phyloP scores from a whole-genome alignment of 352 stramenopile species.

The Phytophthora hybrid region DNA sequence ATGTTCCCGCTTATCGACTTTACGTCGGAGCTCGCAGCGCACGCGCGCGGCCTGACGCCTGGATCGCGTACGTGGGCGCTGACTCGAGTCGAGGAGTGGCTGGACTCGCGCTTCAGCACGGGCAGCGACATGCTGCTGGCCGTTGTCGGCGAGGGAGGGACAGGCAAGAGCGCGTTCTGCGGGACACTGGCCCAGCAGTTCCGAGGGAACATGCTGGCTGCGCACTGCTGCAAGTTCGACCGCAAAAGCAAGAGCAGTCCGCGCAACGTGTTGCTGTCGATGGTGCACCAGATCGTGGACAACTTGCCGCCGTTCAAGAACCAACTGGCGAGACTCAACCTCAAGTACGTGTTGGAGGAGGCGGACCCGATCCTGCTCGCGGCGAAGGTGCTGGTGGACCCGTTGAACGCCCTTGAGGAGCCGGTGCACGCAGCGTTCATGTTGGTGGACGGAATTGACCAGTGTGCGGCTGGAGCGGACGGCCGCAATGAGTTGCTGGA shows the following conservation, averaged over 20 bases:
- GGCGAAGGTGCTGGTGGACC: slow-evolving; percentile 80
- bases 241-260: slow-evolving; percentile 74
- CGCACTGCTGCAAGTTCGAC: slow-evolving; percentile 85
- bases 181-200: slow-evolving; percentile 64
- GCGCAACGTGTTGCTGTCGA: slow-evolving; percentile 77
- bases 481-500: slow-evolving; percentile 75
- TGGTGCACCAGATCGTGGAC: slow-evolving; percentile 83
- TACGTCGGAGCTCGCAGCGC: slow-evolving; percentile 52
- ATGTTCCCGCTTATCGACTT: slow-evolving; percentile 85
- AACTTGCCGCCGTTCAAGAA: slow-evolving; percentile 81
- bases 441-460: slow-evolving; percentile 79
- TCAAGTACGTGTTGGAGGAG: slow-evolving; percentile 86
- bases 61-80: slow-evolving; percentile 73
- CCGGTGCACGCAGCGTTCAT: slow-evolving; percentile 70
- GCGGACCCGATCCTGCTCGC: slow-evolving; percentile 72
- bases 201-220: slow-evolving; percentile 59
- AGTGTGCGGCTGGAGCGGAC: slow-evolving; percentile 50
- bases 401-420: slow-evolving; percentile 72
- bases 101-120: slow-evolving; percentile 74
- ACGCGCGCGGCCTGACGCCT: slow-evolving; percentile 52
- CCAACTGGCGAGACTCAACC: slow-evolving; percentile 82
- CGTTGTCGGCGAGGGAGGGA: slow-evolving; percentile 74
- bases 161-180: slow-evolving; percentile 75
- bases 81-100: slow-evolving; percentile 77
- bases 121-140: slow-evolving; percentile 66